Conservation (phyloP, 2,329 filamentous ascomycete genomes). For the Colletotrichum sp. region DNA sequence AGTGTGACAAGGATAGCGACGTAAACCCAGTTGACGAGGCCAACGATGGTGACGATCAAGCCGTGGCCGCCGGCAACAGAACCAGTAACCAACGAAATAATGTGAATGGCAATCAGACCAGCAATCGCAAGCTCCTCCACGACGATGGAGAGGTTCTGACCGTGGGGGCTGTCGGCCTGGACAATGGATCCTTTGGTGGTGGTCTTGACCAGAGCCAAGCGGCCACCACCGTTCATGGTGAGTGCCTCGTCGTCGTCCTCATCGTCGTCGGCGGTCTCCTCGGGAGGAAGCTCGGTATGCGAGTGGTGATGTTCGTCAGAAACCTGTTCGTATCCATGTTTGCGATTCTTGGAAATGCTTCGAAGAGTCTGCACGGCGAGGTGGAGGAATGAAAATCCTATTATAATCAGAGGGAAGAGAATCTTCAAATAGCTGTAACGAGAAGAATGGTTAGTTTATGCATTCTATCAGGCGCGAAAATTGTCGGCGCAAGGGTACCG, state of each 20-base stretch:
- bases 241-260: slow-evolving; percentile 66
- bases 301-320: slow-evolving; percentile 46
- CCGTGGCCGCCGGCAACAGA: slow-evolving; percentile 61
- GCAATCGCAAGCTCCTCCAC: slow-evolving; percentile 79
- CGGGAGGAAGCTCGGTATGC: slow-evolving; percentile 59
- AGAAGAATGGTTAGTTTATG: slow-evolving; percentile 4
- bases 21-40: slow-evolving; percentile 81
- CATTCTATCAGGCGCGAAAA: neutral
- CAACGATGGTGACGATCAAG: slow-evolving; percentile 65
- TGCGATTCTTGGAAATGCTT: slow-evolving; percentile 56
- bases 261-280: slow-evolving; percentile 51
- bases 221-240: slow-evolving; percentile 59
- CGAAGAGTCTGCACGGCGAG: slow-evolving; percentile 64
- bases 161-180: slow-evolving; percentile 77
- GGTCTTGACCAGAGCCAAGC: slow-evolving; percentile 63
- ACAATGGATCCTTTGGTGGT: slow-evolving; percentile 66
- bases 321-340: slow-evolving; percentile 61
- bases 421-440: slow-evolving; percentile 76
- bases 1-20: slow-evolving; percentile 75
- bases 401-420: slow-evolving; percentile 76
- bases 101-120: slow-evolving; percentile 73
- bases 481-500: neutral
- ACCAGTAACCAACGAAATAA: slow-evolving; percentile 65
- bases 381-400: slow-evolving; percentile 72
- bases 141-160: slow-evolving; percentile 71